Conservation (phyloP, 805 yeast species). For the Sungouiozyma intestinalis region DNA sequence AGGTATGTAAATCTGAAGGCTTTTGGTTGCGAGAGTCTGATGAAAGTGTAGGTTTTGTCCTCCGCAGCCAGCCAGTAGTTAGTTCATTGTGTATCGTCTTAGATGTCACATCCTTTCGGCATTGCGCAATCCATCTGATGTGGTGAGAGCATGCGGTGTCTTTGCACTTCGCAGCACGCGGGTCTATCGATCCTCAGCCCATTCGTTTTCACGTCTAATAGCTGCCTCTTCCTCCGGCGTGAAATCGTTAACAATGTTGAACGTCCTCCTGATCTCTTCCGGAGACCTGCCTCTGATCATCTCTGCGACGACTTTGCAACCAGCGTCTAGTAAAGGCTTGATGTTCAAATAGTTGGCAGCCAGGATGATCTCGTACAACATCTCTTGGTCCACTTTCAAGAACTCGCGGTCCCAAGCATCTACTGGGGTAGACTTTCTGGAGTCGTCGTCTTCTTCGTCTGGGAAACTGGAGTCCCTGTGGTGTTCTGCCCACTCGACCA, state of each 20-base stretch:
- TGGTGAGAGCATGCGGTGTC: too few species aligned
- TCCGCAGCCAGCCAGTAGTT: too few species aligned
- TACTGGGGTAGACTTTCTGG: conserved; percentile 81
- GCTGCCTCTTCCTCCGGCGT: conserved; percentile 85
- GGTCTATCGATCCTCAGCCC: conserved; percentile 73
- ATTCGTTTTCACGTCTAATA: conserved; percentile 75
- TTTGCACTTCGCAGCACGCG: too few species aligned
- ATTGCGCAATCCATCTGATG: too few species aligned
- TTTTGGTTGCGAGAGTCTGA: too few species aligned
- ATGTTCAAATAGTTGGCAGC: conserved; percentile 77
- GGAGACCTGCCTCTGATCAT: conserved; percentile 76
- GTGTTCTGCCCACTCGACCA: conserved; percentile 94
- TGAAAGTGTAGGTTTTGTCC: too few species aligned
- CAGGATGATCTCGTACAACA: conserved; percentile 68
- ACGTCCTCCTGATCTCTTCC: conserved; percentile 69
- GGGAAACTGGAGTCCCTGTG: conserved; percentile 74
- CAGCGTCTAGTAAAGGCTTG: conserved; percentile 64
- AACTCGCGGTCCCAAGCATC: conserved; percentile 95
- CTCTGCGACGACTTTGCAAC: conserved; percentile 74
- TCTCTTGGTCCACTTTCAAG: conserved; percentile 85
- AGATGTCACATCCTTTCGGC: too few species aligned
- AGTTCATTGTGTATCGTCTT: too few species aligned
- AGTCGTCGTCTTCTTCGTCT: conserved; percentile 74
- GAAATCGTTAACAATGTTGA: conserved; percentile 73
- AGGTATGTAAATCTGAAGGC: not conserved